A percentile compares a stretch with the other conserved stretches of the same genome.
These are phyloP conservation scores for Parietaria judaica DNA, from an alignment of 306 rosid species.

Conservation along the genomic window DNA sequence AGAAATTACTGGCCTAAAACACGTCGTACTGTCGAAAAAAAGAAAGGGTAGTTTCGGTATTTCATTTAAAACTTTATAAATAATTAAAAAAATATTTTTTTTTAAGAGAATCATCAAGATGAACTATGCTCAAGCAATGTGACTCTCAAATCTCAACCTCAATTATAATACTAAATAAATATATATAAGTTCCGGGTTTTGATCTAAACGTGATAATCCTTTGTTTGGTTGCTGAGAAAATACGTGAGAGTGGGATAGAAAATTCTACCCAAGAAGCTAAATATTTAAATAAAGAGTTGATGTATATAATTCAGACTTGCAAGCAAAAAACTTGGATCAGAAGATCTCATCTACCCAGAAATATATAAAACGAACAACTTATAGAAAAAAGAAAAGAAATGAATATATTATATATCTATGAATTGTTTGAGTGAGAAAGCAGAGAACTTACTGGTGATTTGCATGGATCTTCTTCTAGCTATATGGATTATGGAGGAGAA, in stretches of 20 bases:
- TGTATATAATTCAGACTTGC: neutral
- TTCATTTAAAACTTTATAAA: neutral
- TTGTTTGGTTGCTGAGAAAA: slow-evolving; percentile 17
- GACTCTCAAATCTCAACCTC: slow-evolving; percentile 8
- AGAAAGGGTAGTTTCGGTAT: slow-evolving; percentile 13
- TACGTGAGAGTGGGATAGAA: neutral
- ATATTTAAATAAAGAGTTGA: too few relatives aligned
- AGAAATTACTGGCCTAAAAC: neutral
- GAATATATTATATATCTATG: neutral
- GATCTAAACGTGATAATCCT: neutral
- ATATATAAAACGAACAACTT: neutral
- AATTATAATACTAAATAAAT: too few relatives aligned
- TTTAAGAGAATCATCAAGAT: too few relatives aligned
- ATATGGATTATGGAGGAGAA: slow-evolving; percentile 1
- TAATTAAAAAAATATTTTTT: neutral
- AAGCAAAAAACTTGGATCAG: neutral
- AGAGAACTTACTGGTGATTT: slow-evolving; percentile 18
- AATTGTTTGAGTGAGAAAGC: slow-evolving; percentile 9
- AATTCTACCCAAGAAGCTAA: too few relatives aligned
- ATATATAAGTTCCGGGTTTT: neutral
- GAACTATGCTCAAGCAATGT: slow-evolving; percentile 15
- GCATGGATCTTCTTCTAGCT: neutral
- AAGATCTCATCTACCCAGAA: neutral
- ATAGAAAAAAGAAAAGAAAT: neutral
- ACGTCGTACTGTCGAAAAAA: neutral